Evolutionary conservation across 345 rosid genomes (phyloP), one percentile per base, ranked within the genome.

Genomic region (Pugionium cornutum): DNA sequence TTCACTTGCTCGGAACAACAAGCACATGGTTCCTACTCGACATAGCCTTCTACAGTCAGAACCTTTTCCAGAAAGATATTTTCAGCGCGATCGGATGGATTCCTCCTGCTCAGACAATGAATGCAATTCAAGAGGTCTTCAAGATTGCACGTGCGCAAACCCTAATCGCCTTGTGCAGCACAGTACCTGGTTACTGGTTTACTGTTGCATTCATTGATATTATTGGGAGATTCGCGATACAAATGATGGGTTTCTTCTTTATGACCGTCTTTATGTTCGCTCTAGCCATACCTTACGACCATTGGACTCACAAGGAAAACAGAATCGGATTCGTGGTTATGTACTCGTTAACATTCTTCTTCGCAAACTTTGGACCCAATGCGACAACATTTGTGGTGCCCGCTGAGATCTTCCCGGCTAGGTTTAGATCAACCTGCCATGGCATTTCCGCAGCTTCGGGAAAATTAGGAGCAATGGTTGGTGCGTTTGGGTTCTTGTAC

Each of bases 181-280:
- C 18, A 18, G 18, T 18, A 18, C 95, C 95, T 0, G 97, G 97
- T 28, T 89, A 89, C 76, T 87, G 97, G 97, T 87, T 87, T 62
- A 89, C 97, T 0, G 97, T 89, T 0, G 77, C 80, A 0, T 54
- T 89, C 3, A 89, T 87, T 1, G 95, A 89, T 40, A 67, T 4
- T 52, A 85, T 89, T 0, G 97, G 92, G 39, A 74, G 97, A 65
- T 89, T 89, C 32, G 72, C 85, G 33, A 87, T 89, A 60, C 97
- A 89, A 37, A 43, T 89, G 84, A 87, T 87, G 85, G 95, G 95
- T 5, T 89, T 89, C 81, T 83, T 87, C 84, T 83, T 89, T 81
- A 89, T 89, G 97, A 89, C 95, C 6, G 91, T 87, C 7, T 89
- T 89, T 44, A 89, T 89, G 95, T 89, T 89, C 35, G 95, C 92